Evolutionary conservation across 768 basidiomycete species (phyloP).

Genomic region (Coprinopsis marcescibilis): DNA sequence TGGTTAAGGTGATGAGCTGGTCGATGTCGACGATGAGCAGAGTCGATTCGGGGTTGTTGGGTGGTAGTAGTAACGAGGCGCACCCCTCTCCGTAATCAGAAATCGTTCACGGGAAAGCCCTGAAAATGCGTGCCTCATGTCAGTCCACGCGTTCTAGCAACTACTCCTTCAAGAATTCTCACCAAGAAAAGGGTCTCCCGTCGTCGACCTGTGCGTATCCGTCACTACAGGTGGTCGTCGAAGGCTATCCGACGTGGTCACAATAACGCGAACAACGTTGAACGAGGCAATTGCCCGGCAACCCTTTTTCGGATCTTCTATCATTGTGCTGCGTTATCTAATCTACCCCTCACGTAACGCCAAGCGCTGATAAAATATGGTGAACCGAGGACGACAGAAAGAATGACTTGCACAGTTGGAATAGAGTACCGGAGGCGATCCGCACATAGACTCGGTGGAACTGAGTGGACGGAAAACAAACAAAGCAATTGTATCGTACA

Average conservation of each 20-base stretch:
- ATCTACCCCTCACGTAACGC: constrained; percentile 14
- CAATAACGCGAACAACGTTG: constrained; percentile 18
- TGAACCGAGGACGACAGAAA: too few relatives aligned
- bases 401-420: too few relatives aligned
- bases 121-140: constrained; percentile 47
- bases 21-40: constrained; percentile 8
- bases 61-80: constrained; percentile 18
- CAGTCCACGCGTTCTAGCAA: constrained; percentile 39
- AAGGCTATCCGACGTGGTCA: constrained; percentile 10
- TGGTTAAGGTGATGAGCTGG: neutral
- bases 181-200: constrained; percentile 13
- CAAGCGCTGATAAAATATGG: too few relatives aligned
- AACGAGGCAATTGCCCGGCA: constrained; percentile 17
- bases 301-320: constrained; percentile 23
- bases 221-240: constrained; percentile 8
- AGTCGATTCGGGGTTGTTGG: constrained; percentile 7
- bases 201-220: constrained; percentile 13
- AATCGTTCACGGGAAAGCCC: constrained; percentile 33
- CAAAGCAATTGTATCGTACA: too few relatives aligned
- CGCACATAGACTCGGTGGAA: too few relatives aligned
- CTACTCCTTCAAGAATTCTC: constrained; percentile 22
- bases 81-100: constrained; percentile 21
- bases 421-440: too few relatives aligned
- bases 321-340: constrained; percentile 20
- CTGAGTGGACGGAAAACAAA: too few relatives aligned